Evolutionary conservation across 306 rosid genomes (phyloP).

Genomic region (Glycine soja): DNA sequence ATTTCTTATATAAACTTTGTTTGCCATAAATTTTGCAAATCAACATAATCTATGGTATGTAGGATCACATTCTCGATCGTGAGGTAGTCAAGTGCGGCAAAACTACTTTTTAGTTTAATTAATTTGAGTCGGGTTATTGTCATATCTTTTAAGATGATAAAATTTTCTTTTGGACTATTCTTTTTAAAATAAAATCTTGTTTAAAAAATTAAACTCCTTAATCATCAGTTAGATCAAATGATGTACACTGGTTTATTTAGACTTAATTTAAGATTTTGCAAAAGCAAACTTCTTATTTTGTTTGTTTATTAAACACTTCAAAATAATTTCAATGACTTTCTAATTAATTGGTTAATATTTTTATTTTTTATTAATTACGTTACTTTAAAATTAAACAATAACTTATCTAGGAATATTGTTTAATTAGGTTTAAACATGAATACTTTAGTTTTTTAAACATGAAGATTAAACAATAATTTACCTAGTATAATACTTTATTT

Average conservation of each 20-base stretch:
- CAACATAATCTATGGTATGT: not conserved
- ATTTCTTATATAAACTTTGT: not conserved
- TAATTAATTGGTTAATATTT: not conserved
- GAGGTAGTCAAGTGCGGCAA: no score
- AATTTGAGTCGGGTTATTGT: no score
- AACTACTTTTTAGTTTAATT: no score
- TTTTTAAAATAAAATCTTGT: no score
- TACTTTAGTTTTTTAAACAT: not conserved
- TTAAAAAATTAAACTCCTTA: no score
- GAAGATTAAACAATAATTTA: not conserved
- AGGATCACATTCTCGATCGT: no score
- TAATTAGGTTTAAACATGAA: no score
- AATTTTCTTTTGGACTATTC: no score
- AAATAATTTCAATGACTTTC: not conserved
- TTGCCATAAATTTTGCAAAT: not conserved
- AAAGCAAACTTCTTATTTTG: not conserved
- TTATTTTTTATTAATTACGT: not conserved
- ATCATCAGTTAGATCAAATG: no score
- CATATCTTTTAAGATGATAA: no score
- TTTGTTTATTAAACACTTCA: not conserved
- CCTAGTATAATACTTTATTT: not conserved
- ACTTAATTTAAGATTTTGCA: not conserved
- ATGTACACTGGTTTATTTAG: no score
- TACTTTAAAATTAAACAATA: not conserved
- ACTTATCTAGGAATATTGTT: not conserved